Evolutionary conservation across 2,329 filamentous ascomycete species (phyloP), one percentile per base, ranked within the genome.

Genomic region (Cryoendolithus antarcticus): DNA sequence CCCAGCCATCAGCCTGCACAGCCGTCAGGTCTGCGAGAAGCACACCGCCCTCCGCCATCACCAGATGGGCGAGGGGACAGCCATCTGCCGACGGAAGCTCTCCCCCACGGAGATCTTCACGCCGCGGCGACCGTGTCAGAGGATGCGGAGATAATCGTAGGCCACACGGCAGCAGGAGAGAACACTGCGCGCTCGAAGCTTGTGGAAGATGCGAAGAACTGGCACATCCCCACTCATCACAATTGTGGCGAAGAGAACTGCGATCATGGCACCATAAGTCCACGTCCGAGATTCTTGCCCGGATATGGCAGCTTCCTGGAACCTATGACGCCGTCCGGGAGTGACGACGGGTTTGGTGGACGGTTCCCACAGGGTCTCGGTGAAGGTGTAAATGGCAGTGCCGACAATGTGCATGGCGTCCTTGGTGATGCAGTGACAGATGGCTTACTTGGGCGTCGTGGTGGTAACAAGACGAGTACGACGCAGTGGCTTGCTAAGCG

Each of bases 211-310:
- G 51, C 60, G 30, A 52, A 46, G 35, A 48, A 48, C 31, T 47
- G 43, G 39, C 30, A 46, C 13, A 34, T 48, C 10, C 40, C 46
- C 4, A 35, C 35, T 3, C 40, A 42, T 13, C 49, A 54, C 21
- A 50, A 50, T 21, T 56, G 50, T 37, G 59, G 57, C 11, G 51
- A 50, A 9, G 50, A 55, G n/a, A 45, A 55, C 30, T 85, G 79
- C 64, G 70, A 72, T 51, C 81, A 91, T 62, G 84, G 83, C 50
- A 82, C 82, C 10, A 85, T 88, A 54, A 86, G 82, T 32, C 80
- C 82, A 1, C 66, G 76, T 30, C 71, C 80, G 1, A 63, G 62
- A 34, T 74, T 71, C 36, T 67, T 70, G 3, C 57, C 61, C 39
- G 65, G 62, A 39, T 65, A 70, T 68, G 62, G 71, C 62, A 71